Conservation (phyloP, 768 basidiomycete genomes). For the Trametes punicea region DNA sequence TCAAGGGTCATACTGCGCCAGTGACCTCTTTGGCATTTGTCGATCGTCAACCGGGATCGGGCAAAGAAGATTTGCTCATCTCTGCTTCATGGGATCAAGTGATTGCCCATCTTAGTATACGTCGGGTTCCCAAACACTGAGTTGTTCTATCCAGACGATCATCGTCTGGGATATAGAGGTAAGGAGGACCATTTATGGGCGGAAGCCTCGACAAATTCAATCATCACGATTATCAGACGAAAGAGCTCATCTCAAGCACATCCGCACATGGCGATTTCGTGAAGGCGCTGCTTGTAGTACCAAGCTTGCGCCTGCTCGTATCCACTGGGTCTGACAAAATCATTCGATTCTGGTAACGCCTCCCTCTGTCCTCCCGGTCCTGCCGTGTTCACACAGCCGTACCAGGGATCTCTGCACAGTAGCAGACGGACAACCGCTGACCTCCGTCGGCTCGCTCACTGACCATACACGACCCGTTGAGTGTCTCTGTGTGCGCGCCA, state of each 20-base stretch:
- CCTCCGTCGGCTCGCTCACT: constrained; percentile 65
- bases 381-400: background rate
- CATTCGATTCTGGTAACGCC: constrained; percentile 78
- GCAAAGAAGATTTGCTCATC: constrained; percentile 55
- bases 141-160: constrained; percentile 59
- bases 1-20: constrained; percentile 84
- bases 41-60: constrained; percentile 38
- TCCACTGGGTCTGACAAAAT: constrained; percentile 91
- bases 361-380: background rate
- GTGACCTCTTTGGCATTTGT: constrained; percentile 80
- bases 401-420: constrained; percentile 61
- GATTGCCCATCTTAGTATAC: background rate
- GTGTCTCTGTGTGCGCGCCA: constrained; percentile 55
- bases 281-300: constrained; percentile 75
- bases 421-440: constrained; percentile 40
- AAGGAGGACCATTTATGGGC: constrained; percentile 20
- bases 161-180: constrained; percentile 84
- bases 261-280: constrained; percentile 88
- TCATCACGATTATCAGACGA: constrained; percentile 49
- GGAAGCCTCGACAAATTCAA: too few species aligned
- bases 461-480: constrained; percentile 89
- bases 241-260: constrained; percentile 64
- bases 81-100: constrained; percentile 96
- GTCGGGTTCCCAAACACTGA: constrained; percentile 3
- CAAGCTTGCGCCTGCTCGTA: constrained; percentile 61